phyloP scores from a whole-genome alignment of 2,329 filamentous ascomycete species.

The Xylaria hypoxylon region DNA sequence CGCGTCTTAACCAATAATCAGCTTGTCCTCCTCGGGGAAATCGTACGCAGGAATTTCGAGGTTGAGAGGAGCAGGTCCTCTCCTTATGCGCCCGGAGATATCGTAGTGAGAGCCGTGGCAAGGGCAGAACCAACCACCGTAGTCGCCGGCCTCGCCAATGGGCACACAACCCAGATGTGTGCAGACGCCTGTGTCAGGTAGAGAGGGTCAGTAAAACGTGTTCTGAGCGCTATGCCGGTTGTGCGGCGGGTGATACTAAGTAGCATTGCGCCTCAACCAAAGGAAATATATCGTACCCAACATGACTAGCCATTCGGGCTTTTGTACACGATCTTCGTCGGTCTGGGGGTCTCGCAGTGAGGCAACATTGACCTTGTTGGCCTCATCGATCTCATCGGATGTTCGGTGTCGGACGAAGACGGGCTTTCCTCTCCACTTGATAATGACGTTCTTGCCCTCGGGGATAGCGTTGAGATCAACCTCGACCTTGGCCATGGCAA shows the following conservation, averaged over 20 bases:
- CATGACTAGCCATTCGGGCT: slow-evolving; percentile 99
- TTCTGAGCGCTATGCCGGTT: not conserved
- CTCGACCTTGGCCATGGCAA: slow-evolving; percentile 99
- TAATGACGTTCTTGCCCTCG: slow-evolving; percentile 99
- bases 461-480: slow-evolving; percentile 92
- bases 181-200: slow-evolving; percentile 79
- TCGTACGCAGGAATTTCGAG: slow-evolving; percentile 93
- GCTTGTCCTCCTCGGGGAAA: slow-evolving; percentile 88
- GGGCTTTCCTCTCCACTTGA: slow-evolving; percentile 99
- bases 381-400: slow-evolving; percentile 90
- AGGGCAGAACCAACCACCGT: slow-evolving; percentile 99
- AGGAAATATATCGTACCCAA: slow-evolving; percentile 71
- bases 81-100: slow-evolving; percentile 97
- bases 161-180: slow-evolving; percentile 99
- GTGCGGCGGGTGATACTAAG: slow-evolving; percentile 1
- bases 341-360: slow-evolving; percentile 89
- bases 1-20: slow-evolving; percentile 86
- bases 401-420: slow-evolving; percentile 99
- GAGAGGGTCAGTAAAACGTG: slow-evolving; percentile 35
- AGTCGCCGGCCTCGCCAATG: slow-evolving; percentile 98
- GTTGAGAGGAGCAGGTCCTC: slow-evolving; percentile 96
- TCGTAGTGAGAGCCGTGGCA: slow-evolving; percentile 99
- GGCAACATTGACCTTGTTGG: slow-evolving; percentile 86
- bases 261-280: slow-evolving; percentile 1
- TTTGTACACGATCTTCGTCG: slow-evolving; percentile 94